These are phyloP conservation scores for Aspergillus tanneri DNA, from an alignment of 2,329 filamentous ascomycete genomes.

Conservation along the genomic window DNA sequence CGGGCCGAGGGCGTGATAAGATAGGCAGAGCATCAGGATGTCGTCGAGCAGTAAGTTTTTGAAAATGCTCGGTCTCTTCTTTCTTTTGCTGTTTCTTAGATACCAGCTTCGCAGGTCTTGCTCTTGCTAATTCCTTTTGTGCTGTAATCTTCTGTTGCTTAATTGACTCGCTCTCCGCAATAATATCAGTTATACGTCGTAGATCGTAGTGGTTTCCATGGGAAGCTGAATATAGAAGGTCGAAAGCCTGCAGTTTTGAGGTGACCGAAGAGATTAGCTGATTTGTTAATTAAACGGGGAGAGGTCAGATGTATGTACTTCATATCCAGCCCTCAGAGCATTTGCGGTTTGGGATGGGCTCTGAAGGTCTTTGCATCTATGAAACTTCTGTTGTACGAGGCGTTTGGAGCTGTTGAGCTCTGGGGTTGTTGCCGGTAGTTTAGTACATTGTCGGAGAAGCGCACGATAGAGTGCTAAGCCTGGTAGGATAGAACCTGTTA, in stretches of 20 bases:
- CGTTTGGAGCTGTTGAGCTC: constrained; percentile 27
- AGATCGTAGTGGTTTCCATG: constrained; percentile 28
- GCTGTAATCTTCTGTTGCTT: constrained; percentile 22
- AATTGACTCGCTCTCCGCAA: constrained; percentile 25
- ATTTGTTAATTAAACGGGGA: background rate
- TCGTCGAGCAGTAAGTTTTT: constrained; percentile 29
- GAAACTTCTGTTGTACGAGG: constrained; percentile 40
- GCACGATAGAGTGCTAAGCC: constrained; percentile 48
- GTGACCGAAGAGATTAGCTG: constrained; percentile 9
- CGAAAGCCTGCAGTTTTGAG: constrained; percentile 32
- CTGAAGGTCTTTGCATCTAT: constrained; percentile 37
- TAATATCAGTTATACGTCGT: constrained; percentile 25
- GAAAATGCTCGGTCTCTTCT: constrained; percentile 24
- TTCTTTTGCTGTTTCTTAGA: constrained; percentile 25
- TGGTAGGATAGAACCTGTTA: constrained; percentile 15
- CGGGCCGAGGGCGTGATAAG: constrained; percentile 34
- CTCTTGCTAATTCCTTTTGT: constrained; percentile 20
- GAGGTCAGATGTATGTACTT: constrained; percentile 29
- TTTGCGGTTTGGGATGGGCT: constrained; percentile 42
- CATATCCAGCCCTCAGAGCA: constrained; percentile 44
- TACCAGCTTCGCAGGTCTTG: constrained; percentile 22
- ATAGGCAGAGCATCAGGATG: constrained; percentile 38
- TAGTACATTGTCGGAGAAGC: constrained; percentile 44
- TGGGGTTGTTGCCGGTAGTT: constrained; percentile 25
- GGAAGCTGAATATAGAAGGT: constrained; percentile 37